Evolutionary conservation across 2,329 filamentous ascomycete genomes (phyloP).

Genomic region (Fusarium tjaetaba): DNA sequence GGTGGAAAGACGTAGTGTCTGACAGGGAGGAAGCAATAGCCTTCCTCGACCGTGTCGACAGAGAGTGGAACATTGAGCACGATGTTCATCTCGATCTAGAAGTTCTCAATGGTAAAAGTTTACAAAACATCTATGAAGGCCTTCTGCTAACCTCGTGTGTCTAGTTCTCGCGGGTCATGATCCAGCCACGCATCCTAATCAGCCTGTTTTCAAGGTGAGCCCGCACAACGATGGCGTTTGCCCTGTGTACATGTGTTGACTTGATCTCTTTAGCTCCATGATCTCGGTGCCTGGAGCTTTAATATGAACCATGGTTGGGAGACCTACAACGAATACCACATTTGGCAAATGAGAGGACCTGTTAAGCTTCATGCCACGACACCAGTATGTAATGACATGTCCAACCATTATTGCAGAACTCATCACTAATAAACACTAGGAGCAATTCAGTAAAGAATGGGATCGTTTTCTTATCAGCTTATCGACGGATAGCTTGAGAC

Average conservation of each 20-base stretch:
- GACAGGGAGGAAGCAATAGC: background rate
- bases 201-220: slow-evolving; percentile 43
- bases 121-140: too few species aligned
- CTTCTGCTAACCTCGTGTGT: slow-evolving; percentile 1
- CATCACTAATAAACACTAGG: slow-evolving; percentile 32
- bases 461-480: accelerated
- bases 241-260: background rate
- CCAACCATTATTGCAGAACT: background rate
- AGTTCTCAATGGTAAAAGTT: slow-evolving; percentile 43
- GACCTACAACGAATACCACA: background rate
- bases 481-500: accelerated
- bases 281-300: slow-evolving; percentile 41
- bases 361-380: slow-evolving; percentile 36
- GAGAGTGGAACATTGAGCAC: slow-evolving; percentile 21
- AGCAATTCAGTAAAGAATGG: slow-evolving; percentile 42
- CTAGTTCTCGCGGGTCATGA: slow-evolving; percentile 38
- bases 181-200: slow-evolving; percentile 11
- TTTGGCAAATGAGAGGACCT: slow-evolving; percentile 32
- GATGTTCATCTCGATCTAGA: slow-evolving; percentile 47
- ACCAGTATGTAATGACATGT: slow-evolving; percentile 34
- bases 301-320: slow-evolving; percentile 35
- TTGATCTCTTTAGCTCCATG: slow-evolving; percentile 36
- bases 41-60: slow-evolving; percentile 11
- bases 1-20: slow-evolving; percentile 1
- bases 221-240: background rate